Evolutionary conservation across 768 basidiomycete genomes (phyloP), one percentile per base, ranked within the genome.

Genomic region (Phylloporus rhodoxanthus): DNA sequence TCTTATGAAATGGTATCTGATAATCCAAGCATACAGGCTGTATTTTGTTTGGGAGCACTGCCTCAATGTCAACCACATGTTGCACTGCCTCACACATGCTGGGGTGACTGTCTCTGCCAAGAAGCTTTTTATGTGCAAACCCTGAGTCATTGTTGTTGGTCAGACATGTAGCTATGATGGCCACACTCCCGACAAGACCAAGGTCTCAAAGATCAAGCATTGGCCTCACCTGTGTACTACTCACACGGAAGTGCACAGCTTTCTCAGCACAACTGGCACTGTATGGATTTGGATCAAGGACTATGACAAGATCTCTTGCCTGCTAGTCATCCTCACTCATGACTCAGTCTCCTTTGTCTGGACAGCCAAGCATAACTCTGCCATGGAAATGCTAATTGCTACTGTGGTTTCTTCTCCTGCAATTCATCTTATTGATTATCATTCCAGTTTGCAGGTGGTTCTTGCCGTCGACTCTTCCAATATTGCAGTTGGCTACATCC

Each of bases 51-150:
- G 56, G 57, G 70, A 7, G 38, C 76, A 19, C 28, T 72, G 1
- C 68, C 70, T 28, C 51, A 63, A n/a, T 68, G 37, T 53, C n/a
- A 41, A 56, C 28, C 14, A 13, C 1, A 17, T 56, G 4, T 6
- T 53, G 0, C 52, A 56, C 72, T 21, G 68, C 62, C 25, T 56
- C 15, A 44, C 21, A 15, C 63, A 72, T 43, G 45, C 54, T 6
- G 71, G 75, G 1, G 69, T 66, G 0, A 75, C 70, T 0, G 68
- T 75, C 39, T 72, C 69, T 0, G 71, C 70, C 0, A 44, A 57
- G 15, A 77, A 77, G 49, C 45, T 68, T 0, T 39, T 57, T 2
- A 30, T 76, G 0, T 68, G 66, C 37, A 41, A 52, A 0, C 57
- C 59, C 1, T 53, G 68, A 48, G 59, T 68, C 1, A 47, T 59